Percentiles rank a stretch among this genome's conserved stretches.
Conservation (phyloP, 2,329 filamentous ascomycete species). For the Beauveria pseudobassiana region DNA sequence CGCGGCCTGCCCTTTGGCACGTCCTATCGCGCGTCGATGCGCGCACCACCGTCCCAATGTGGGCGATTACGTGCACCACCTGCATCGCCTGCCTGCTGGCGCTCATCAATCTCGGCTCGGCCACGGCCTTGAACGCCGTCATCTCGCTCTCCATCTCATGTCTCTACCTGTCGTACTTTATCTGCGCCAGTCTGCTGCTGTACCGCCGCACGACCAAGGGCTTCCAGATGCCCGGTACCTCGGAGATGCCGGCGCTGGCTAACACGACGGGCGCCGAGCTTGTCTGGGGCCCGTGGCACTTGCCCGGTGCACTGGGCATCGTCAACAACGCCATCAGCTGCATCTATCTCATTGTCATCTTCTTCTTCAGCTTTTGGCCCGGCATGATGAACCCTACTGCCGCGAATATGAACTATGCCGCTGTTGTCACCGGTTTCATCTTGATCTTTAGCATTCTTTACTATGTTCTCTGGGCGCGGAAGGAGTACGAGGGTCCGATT, state of each 20-base stretch:
- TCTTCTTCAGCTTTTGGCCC: slow-evolving; percentile 51
- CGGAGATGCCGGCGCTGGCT: slow-evolving; percentile 22
- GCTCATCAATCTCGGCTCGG: slow-evolving; percentile 26
- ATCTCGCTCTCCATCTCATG: slow-evolving; percentile 24
- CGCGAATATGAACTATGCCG: not conserved
- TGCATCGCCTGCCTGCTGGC: slow-evolving; percentile 23
- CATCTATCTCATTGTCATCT: slow-evolving; percentile 43
- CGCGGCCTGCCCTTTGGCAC: slow-evolving; percentile 24
- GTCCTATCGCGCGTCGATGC: slow-evolving; percentile 19
- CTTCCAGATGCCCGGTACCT: slow-evolving; percentile 18
- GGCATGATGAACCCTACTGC: not conserved
- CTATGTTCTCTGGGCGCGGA: slow-evolving; percentile 34
- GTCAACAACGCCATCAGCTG: slow-evolving; percentile 48
- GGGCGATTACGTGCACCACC: slow-evolving; percentile 21
- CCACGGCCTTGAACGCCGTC: slow-evolving; percentile 23
- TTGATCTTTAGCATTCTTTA: slow-evolving; percentile 38
- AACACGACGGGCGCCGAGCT: slow-evolving; percentile 23
- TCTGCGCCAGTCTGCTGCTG: slow-evolving; percentile 22
- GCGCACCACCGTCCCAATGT: slow-evolving; percentile 23
- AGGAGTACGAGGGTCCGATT: slow-evolving; percentile 39
- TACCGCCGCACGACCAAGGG: slow-evolving; percentile 24
- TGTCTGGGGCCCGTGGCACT: slow-evolving; percentile 48
- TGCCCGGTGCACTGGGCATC: slow-evolving; percentile 42
- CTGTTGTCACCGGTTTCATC: slow-evolving; percentile 6
- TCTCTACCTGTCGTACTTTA: slow-evolving; percentile 25